phyloP scores from a whole-genome alignment of 805 yeast species.

The Pichia gijzeniarum region DNA sequence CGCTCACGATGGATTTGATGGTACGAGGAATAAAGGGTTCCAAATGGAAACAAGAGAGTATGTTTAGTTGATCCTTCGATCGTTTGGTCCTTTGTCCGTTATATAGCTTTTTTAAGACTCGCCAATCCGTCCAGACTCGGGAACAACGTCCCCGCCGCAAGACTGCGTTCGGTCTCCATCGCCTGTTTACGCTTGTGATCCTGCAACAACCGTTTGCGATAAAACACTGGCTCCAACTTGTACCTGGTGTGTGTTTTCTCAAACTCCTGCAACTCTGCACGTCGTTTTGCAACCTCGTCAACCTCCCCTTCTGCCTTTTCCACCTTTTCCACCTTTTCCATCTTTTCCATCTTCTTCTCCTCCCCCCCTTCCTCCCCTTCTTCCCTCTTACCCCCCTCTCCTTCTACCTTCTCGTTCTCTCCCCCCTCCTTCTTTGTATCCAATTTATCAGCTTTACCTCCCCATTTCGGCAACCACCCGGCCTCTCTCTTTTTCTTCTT shows the following conservation, averaged over 20 bases:
- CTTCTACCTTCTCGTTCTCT: neutral
- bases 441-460: too few species aligned
- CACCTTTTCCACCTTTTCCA: constrained; percentile 1
- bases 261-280: constrained; percentile 12
- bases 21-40: constrained; percentile 34
- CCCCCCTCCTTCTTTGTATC: neutral
- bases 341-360: neutral
- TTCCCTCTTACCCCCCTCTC: neutral
- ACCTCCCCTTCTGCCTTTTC: constrained; percentile 9
- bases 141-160: constrained; percentile 34
- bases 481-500: neutral
- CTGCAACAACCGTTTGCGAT: constrained; percentile 34
- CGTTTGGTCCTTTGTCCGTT: too few species aligned
- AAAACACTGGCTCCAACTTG: constrained; percentile 36
- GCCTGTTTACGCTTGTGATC: constrained; percentile 31
- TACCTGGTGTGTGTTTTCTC: constrained; percentile 30
- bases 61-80: neutral
- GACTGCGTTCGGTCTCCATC: constrained; percentile 27
- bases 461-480: too few species aligned
- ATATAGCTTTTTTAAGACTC: constrained; percentile 3
- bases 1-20: constrained; percentile 33
- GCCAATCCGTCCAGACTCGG: constrained; percentile 30
- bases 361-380: neutral
- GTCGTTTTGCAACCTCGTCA: constrained; percentile 18
- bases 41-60: constrained; percentile 25